Evolutionary conservation across 2,329 filamentous ascomycete genomes (phyloP), one percentile per base, ranked within the genome.

Genomic region (Monosporascus sp.): DNA sequence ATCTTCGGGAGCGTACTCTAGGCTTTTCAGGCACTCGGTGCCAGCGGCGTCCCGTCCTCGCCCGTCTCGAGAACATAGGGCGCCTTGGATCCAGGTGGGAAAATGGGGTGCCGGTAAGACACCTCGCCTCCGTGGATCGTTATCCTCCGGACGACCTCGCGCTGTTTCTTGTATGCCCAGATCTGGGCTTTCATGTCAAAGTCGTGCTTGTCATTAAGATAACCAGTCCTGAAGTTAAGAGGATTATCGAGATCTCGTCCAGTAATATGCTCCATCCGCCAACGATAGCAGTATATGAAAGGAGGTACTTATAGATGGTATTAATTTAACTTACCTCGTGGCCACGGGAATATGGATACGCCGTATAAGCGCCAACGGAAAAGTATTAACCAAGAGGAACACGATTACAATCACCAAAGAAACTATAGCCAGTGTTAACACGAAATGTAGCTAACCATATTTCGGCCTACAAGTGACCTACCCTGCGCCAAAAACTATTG

Each of bases 141-240:
- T 62, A 80, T 77, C 20, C 81, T 76, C 2, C 82, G 75, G 18
- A 73, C 69, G 48, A 85, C 75, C 62, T 84, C 81, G 6, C 83
- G 79, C 20, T 76, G 74, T 59, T 78, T 78, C 65, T 86, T 86
- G 71, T 86, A 86, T 1, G 72, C 75, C 81, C 81, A 84, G 17
- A 82, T 59, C n/a, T 80, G 75, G 59, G 76, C 80, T 61, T 77
- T 77, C 20, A 83, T 39, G 59, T 86, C 82, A 18, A 80, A 45
- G 51, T 53, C 8, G 66, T 51, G 56, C 18, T 68, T 60, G 51
- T 84, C 76, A 4, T 65, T 73, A 27, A 85, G 71, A 63, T 76
- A 82, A 9, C 81, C 82, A 0, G 77, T 71, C 47, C 81, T 74
- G 49, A 86, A 83, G 51, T 82, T 76, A 9, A 76, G 68, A 0